Percentiles rank a stretch among this genome's conserved stretches.
These are phyloP conservation scores for Eucalyptus shirleyi DNA, from an alignment of 345 rosid genomes.

Conservation along the genomic window DNA sequence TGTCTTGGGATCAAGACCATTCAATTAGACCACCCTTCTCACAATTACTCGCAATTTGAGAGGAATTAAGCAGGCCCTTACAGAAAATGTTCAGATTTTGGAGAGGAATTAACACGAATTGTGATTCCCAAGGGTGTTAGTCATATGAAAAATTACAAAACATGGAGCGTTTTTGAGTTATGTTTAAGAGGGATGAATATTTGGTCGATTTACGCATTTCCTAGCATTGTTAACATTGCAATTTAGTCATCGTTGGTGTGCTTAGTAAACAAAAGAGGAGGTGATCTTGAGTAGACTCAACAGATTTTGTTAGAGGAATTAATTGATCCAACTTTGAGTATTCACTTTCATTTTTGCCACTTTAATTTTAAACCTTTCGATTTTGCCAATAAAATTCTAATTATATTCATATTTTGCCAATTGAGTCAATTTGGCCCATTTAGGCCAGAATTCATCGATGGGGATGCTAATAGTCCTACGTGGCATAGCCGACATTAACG, in stretches of 20 bases:
- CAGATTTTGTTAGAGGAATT: background rate
- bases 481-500: accelerated
- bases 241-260: background rate
- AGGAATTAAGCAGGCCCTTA: background rate
- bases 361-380: too few species aligned
- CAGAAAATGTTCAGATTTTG: background rate
- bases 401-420: too few species aligned
- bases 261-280: background rate
- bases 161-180: background rate
- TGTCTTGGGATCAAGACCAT: slow-evolving; percentile 37
- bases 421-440: too few species aligned
- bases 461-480: accelerated
- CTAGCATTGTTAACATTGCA: background rate
- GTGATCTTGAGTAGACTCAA: background rate
- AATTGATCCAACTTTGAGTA: background rate
- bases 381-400: accelerated
- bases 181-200: background rate
- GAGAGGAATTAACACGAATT: background rate
- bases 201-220: background rate
- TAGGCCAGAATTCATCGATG: accelerated
- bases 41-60: slow-evolving; percentile 14
- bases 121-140: background rate
- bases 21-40: slow-evolving; percentile 28
- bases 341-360: background rate
- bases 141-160: background rate